Base-by-base conservation (phyloP, 179 eudicot genomes). In the Corrigiola litoralis region DNA sequence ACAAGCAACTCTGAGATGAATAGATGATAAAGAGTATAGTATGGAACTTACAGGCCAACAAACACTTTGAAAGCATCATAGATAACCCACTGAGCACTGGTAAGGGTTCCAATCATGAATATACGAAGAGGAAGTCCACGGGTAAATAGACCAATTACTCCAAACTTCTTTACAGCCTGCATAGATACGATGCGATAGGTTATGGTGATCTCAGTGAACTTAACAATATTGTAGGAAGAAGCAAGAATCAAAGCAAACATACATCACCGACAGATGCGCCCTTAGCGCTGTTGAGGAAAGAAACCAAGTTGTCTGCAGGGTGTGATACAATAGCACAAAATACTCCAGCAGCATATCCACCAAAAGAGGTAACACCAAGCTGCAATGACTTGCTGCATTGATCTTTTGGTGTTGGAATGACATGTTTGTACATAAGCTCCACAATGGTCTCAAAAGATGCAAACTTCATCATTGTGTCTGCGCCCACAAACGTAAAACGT, bases 401-500 rank as follows among this genome's bases (percentile, higher is more conserved):
- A 1, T 89, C 90, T 75, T 89, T 92, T 1, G 96, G 98, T 36
- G 67, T 84, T 18, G 96, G 92, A 68, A 92, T 79, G 33, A 54
- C 88, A 38, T 92, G 40, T 72, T 86, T 87, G 84, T 91, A 92
- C 12, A 85, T 16, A 1, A 61, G 58, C 72, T 92, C 98, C 37
- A 92, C 96, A 8, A 83, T 84, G 21, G 65, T 81, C 83, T 92
- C 98, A 70, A 85, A 91, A 32, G 94, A 71, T 38, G 98, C 78
- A 75, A 92, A 92, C 65, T 92, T 92, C 96, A 92, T 92, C 98
- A 92, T 92, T 21, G 96, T 92, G 79, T 92, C 98, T 92, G 84
- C 68, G 81, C 10, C 14, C 62, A 56, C 52, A 47, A 2, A 47
- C 34, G 37, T 12, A 1, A 42, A 9, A 17, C 11, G 28, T 6